These are phyloP conservation scores for Theobroma grandiflorum DNA, from an alignment of 441 rosid genomes.

Conservation along the genomic window DNA sequence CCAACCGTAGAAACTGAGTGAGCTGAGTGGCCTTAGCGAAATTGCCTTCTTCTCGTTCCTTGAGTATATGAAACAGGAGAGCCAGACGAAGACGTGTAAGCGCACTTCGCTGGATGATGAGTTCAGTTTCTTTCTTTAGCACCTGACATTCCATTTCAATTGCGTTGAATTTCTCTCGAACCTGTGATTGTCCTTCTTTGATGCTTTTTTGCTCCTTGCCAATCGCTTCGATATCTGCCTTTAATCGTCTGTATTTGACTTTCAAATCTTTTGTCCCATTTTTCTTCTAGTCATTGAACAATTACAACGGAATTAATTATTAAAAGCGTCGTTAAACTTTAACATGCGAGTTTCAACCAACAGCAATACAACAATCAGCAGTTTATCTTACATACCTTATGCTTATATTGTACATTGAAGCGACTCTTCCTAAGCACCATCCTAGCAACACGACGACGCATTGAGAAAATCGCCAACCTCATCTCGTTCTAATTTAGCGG, in stretches of 20 bases:
- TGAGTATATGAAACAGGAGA: neutral
- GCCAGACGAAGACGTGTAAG: neutral
- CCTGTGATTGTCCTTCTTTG: neutral
- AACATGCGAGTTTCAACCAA: too few relatives aligned
- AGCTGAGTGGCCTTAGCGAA: neutral
- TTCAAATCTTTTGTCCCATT: too few relatives aligned
- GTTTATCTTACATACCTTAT: too few relatives aligned
- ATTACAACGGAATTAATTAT: too few relatives aligned
- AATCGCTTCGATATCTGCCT: neutral
- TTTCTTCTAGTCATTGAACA: too few relatives aligned
- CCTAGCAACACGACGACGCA: too few relatives aligned
- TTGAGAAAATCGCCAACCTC: too few relatives aligned
- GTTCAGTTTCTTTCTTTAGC: neutral
- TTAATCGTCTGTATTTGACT: neutral
- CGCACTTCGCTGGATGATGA: neutral
- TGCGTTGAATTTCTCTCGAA: neutral
- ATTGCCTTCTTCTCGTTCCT: neutral
- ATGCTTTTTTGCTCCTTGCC: neutral
- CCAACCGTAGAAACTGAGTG: neutral
- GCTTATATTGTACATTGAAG: too few relatives aligned
- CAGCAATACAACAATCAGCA: too few relatives aligned
- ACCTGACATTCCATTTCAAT: neutral
- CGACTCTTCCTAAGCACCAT: too few relatives aligned
- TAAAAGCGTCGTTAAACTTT: too few relatives aligned
- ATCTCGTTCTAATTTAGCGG: too few relatives aligned